Evolutionary conservation across 2,329 filamentous ascomycete genomes (phyloP).

Genomic region (Rhinocladiella similis): DNA sequence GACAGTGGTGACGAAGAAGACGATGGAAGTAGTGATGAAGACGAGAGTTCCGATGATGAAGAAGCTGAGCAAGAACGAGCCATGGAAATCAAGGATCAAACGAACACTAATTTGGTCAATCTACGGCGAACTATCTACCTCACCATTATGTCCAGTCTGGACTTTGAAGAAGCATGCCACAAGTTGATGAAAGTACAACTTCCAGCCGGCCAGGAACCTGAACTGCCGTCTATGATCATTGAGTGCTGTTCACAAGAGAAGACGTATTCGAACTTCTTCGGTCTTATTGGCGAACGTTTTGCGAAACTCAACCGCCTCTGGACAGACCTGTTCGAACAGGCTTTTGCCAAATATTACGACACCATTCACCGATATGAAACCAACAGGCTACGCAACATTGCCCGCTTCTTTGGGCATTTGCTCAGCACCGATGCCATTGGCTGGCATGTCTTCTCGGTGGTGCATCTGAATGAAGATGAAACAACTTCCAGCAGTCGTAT

Average conservation of each 20-base stretch:
- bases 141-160: conserved; percentile 94
- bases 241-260: conserved; percentile 96
- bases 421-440: conserved; percentile 84
- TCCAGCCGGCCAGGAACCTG: conserved; percentile 80
- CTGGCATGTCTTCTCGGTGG: conserved; percentile 82
- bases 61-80: conserved; percentile 77
- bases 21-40: conserved; percentile 48
- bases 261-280: conserved; percentile 97
- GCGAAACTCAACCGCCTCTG: conserved; percentile 94
- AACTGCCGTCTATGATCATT: conserved; percentile 94
- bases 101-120: conserved; percentile 92
- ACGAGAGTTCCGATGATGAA: conserved; percentile 64
- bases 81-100: conserved; percentile 96
- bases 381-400: conserved; percentile 91
- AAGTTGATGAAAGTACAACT: conserved; percentile 94
- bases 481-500: conserved; percentile 96
- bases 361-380: conserved; percentile 98
- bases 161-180: conserved; percentile 95
- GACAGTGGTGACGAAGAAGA: conserved; percentile 82
- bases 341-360: conserved; percentile 91
- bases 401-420: conserved; percentile 90
- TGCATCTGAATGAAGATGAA: conserved; percentile 94
- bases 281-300: conserved; percentile 89
- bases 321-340: conserved; percentile 87
- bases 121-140: conserved; percentile 92